Conservation (phyloP, 2,329 filamentous ascomycete genomes). For the Epichloe hybrida region DNA sequence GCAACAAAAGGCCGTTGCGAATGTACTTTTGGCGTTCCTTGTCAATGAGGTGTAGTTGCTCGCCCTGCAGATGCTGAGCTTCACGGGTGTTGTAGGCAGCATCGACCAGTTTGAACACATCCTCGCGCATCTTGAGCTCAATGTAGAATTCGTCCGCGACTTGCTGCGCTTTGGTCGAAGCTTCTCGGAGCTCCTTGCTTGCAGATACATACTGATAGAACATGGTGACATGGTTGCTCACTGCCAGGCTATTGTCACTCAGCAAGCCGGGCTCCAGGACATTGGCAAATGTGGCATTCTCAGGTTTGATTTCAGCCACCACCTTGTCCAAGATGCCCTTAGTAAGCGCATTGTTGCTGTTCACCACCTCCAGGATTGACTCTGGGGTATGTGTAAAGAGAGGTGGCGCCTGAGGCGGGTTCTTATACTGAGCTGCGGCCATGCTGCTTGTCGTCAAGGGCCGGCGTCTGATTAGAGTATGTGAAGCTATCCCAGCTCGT, state of each 20-base stretch:
- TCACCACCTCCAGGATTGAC: constrained; percentile 52
- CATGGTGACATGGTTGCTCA: constrained; percentile 52
- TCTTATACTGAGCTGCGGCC: constrained; percentile 54
- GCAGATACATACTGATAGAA: constrained; percentile 73
- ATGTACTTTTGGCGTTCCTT: constrained; percentile 69
- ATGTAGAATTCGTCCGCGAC: constrained; percentile 65
- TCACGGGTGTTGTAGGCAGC: constrained; percentile 39
- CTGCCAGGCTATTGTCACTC: constrained; percentile 52
- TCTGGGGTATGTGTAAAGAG: constrained; percentile 63
- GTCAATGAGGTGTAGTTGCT: constrained; percentile 59
- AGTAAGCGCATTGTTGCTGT: constrained; percentile 49
- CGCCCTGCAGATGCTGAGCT: constrained; percentile 45
- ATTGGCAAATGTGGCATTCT: constrained; percentile 39
- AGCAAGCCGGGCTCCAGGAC: constrained; percentile 53
- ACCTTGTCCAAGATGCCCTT: constrained; percentile 54
- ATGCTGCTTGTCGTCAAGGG: constrained; percentile 41
- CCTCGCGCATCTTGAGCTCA: constrained; percentile 69
- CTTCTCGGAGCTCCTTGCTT: constrained; percentile 55
- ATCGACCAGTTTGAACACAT: constrained; percentile 57
- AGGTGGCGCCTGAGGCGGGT: constrained; percentile 64
- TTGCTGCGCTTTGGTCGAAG: constrained; percentile 63
- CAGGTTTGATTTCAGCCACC: constrained; percentile 43
- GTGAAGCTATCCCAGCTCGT: constrained; percentile 3
- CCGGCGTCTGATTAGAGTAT: constrained; percentile 13
- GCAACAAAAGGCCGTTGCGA: constrained; percentile 59